Evolutionary conservation across 257 asterid species (phyloP).

Genomic region (Forsythia suspensa): DNA sequence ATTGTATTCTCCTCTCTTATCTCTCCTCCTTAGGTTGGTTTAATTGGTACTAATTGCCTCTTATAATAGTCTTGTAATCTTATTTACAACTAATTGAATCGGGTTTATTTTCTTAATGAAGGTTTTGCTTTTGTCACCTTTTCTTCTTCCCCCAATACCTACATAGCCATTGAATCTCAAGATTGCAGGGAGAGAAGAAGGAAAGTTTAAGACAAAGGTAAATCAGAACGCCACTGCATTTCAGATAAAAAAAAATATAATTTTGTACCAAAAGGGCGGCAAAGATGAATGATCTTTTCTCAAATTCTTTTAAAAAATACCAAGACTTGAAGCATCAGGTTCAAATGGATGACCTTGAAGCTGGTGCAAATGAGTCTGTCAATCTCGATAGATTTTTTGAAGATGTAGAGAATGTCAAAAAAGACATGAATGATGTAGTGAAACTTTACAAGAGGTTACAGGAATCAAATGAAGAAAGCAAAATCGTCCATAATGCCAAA

Average conservation of each 20-base stretch:
- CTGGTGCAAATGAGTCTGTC: background rate
- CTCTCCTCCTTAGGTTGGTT: constrained; percentile 1
- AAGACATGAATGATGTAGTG: background rate
- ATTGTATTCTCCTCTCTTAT: background rate
- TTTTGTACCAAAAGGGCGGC: background rate
- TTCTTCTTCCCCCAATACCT: background rate
- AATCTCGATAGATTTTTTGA: background rate
- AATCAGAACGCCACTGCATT: background rate
- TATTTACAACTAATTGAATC: background rate
- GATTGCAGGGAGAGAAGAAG: background rate
- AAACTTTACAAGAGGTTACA: background rate
- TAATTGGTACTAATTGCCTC: background rate
- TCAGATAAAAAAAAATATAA: background rate
- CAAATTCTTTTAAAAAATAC: background rate
- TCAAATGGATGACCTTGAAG: constrained; percentile 1
- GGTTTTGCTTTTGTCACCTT: background rate
- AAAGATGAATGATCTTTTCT: background rate
- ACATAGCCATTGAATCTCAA: background rate
- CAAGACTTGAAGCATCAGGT: constrained; percentile 2
- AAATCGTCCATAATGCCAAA: background rate
- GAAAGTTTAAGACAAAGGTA: background rate
- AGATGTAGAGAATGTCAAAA: constrained; percentile 1
- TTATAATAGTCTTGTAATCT: background rate
- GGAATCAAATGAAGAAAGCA: background rate
- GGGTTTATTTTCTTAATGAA: background rate